Percentiles rank a stretch among this genome's conserved stretches.
These are phyloP conservation scores for Zygnema cylindricum DNA, from an alignment of 139 green algal species.

Conservation along the genomic window DNA sequence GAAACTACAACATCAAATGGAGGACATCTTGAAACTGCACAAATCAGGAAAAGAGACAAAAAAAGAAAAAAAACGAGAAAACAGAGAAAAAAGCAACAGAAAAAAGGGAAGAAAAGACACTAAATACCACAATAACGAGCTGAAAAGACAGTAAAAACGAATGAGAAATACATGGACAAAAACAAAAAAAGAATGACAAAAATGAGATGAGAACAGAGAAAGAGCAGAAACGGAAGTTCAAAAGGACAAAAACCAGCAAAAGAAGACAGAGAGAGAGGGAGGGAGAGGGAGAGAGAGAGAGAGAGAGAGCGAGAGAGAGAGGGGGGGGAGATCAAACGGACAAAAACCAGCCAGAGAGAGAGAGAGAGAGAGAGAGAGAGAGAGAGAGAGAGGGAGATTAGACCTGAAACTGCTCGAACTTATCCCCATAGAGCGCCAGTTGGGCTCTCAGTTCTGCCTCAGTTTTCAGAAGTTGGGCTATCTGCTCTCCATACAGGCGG, in stretches of 20 bases:
- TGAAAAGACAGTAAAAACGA: too few species aligned
- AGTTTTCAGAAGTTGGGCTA: slow-evolving; percentile 35
- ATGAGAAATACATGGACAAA: too few species aligned
- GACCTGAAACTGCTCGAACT: slow-evolving; percentile 63
- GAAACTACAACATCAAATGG: too few species aligned
- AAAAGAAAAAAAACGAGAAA: too few species aligned
- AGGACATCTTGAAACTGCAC: too few species aligned
- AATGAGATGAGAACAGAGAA: not conserved
- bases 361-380: not conserved
- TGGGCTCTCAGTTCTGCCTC: slow-evolving; percentile 48
- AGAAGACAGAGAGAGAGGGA: not conserved
- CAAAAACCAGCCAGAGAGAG: not conserved
- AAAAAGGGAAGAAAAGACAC: too few species aligned
- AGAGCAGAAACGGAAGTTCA: not conserved
- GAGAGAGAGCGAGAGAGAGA: not conserved
- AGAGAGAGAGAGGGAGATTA: not conserved
- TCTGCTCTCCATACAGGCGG: slow-evolving; percentile 35
- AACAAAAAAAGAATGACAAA: too few species aligned
- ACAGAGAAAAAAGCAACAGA: too few species aligned
- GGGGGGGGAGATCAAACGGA: too few species aligned
- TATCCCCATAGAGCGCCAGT: slow-evolving; percentile 55
- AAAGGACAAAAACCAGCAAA: not conserved
- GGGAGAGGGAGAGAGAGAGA: not conserved
- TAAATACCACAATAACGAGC: too few species aligned
- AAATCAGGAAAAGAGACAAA: too few species aligned